These are phyloP conservation scores for Gossypium longicalyx DNA, from an alignment of 345 rosid species.

Conservation along the genomic window DNA sequence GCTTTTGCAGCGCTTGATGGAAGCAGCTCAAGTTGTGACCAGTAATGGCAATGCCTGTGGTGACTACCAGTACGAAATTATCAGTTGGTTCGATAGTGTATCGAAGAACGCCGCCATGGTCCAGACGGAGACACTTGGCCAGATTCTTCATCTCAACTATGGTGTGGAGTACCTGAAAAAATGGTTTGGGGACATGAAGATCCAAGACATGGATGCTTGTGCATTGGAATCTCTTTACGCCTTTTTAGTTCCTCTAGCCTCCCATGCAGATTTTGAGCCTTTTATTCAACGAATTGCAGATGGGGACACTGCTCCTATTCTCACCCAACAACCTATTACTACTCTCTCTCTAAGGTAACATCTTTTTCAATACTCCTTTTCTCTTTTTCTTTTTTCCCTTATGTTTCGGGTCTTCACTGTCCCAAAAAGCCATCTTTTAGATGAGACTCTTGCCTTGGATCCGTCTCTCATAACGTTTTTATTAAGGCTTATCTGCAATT, in stretches of 20 bases:
- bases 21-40: constrained; percentile 3
- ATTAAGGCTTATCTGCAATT: background rate
- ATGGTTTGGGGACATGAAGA: constrained; percentile 41
- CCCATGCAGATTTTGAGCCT: constrained; percentile 87
- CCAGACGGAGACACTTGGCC: constrained; percentile 67
- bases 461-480: background rate
- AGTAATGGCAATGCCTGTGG: background rate
- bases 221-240: constrained; percentile 66
- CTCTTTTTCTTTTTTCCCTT: background rate
- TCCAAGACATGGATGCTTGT: constrained; percentile 47
- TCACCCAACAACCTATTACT: constrained; percentile 62
- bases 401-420: too few relatives aligned
- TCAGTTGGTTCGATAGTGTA: constrained; percentile 62
- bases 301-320: constrained; percentile 71
- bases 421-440: background rate
- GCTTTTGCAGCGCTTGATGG: background rate
- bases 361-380: background rate
- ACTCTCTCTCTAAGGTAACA: constrained; percentile 71
- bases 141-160: constrained; percentile 56
- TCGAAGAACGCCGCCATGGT: constrained; percentile 47
- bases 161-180: constrained; percentile 61
- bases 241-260: constrained; percentile 67
- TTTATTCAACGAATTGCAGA: constrained; percentile 74
- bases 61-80: constrained; percentile 29
- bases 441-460: background rate